These are phyloP conservation scores for Daedaleopsis nitida DNA, from an alignment of 768 basidiomycete genomes.

Conservation along the genomic window DNA sequence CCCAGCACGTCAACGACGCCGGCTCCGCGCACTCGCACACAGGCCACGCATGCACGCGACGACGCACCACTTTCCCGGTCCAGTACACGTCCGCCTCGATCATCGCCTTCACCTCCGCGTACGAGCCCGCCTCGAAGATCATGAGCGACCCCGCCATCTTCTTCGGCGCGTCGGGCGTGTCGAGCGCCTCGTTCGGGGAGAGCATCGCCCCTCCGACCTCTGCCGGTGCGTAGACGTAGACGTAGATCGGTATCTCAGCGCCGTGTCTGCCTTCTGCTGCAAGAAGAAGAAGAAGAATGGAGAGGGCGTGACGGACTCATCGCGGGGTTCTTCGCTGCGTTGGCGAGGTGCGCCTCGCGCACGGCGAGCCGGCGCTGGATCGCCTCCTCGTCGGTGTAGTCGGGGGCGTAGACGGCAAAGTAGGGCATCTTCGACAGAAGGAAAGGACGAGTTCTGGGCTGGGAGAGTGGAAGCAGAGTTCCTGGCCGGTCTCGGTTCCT, in stretches of 20 bases:
- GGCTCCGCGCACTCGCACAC: neutral
- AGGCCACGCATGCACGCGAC: too few relatives aligned
- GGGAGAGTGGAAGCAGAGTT: too few relatives aligned
- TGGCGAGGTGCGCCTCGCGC: slow-evolving; percentile 51
- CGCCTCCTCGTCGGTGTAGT: slow-evolving; percentile 60
- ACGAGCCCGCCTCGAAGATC: slow-evolving; percentile 52
- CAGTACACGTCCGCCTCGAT: slow-evolving; percentile 47
- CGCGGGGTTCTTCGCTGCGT: slow-evolving; percentile 41
- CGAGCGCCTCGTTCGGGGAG: slow-evolving; percentile 20
- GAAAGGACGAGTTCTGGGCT: too few relatives aligned
- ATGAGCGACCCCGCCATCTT: slow-evolving; percentile 63
- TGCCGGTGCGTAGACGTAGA: neutral
- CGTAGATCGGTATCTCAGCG: too few relatives aligned
- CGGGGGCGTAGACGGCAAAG: slow-evolving; percentile 69
- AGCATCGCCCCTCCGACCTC: slow-evolving; percentile 26
- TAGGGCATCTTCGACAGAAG: slow-evolving; percentile 5
- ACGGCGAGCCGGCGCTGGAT: slow-evolving; percentile 61
- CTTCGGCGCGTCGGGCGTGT: slow-evolving; percentile 38
- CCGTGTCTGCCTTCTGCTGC: neutral
- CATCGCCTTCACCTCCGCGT: slow-evolving; percentile 46
- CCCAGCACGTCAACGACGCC: neutral
- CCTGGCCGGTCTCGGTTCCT: too few relatives aligned
- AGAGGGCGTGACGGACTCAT: slow-evolving; percentile 45
- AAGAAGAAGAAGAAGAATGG: too few relatives aligned
- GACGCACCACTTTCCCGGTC: slow-evolving; percentile 43